A percentile compares a stretch with the other conserved stretches of the same genome.
phyloP scores from a whole-genome alignment of 305 asterid genomes.

The Fraxinus paxiana region DNA sequence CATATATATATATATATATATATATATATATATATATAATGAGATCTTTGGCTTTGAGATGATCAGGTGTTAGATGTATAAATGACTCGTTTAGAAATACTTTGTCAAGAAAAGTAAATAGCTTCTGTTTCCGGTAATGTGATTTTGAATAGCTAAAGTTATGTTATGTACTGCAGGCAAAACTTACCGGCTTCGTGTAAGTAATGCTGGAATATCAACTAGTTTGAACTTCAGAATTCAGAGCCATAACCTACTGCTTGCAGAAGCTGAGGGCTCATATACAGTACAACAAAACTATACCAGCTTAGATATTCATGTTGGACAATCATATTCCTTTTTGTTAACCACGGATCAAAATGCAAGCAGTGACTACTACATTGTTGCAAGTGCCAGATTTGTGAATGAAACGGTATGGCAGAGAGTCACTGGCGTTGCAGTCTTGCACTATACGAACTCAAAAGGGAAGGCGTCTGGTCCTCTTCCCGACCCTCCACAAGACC shows the following conservation, averaged over 20 bases:
- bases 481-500: constrained; percentile 81
- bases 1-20: no score
- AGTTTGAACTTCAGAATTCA: constrained; percentile 92
- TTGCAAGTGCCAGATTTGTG: constrained; percentile 88
- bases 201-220: constrained; percentile 88
- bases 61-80: no score
- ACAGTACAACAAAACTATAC: constrained; percentile 91
- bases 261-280: constrained; percentile 88
- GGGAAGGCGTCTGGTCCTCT: constrained; percentile 92
- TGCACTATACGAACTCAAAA: constrained; percentile 82
- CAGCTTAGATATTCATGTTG: constrained; percentile 87
- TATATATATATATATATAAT: no score
- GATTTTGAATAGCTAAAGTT: constrained; percentile 5
- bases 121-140: background rate
- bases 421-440: constrained; percentile 82
- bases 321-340: constrained; percentile 85
- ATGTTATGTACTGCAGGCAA: constrained; percentile 46
- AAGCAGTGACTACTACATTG: constrained; percentile 92
- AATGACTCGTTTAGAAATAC: background rate
- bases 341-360: constrained; percentile 96
- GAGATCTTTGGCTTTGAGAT: no score
- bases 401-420: constrained; percentile 77
- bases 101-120: background rate
- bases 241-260: constrained; percentile 82
- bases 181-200: constrained; percentile 88